phyloP scores from a whole-genome alignment of 352 stramenopile genomes.

The Pythium brassicae region DNA sequence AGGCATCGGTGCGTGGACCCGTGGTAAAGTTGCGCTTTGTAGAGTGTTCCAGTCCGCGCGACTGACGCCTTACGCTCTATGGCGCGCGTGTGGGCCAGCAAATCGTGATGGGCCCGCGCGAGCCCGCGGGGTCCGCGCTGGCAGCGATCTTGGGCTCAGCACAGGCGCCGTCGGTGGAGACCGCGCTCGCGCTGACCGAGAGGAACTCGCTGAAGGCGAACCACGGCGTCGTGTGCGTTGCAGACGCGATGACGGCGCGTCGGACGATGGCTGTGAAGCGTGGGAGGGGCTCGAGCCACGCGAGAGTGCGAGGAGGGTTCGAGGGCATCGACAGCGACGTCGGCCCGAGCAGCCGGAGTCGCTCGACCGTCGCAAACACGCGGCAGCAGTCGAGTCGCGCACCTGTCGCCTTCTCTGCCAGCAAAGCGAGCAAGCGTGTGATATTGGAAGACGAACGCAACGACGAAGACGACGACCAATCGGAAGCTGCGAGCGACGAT shows the following conservation, averaged over 20 bases:
- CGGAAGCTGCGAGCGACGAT: no score
- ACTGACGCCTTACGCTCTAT: not conserved
- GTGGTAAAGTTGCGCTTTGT: not conserved
- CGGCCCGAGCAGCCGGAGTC: constrained; percentile 4
- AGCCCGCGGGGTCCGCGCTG: constrained; percentile 42
- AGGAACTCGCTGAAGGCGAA: constrained; percentile 33
- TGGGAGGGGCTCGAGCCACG: not conserved
- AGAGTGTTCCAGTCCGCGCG: not conserved
- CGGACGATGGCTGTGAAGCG: not conserved
- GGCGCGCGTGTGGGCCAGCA: constrained; percentile 16
- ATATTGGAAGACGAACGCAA: not conserved
- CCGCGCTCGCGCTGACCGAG: constrained; percentile 40
- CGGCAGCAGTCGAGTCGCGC: constrained; percentile 5
- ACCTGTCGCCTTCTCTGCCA: not conserved
- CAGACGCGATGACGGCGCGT: not conserved
- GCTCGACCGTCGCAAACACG: constrained; percentile 7
- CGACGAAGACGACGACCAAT: constrained; percentile 1
- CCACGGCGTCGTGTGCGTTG: constrained; percentile 15
- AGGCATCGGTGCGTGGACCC: constrained; percentile 26
- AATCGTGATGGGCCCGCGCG: constrained; percentile 49
- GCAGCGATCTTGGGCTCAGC: constrained; percentile 40
- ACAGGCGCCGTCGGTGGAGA: constrained; percentile 47
- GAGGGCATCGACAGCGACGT: constrained; percentile 7
- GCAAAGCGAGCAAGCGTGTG: not conserved
- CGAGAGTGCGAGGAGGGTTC: not conserved